Base-by-base conservation (phyloP, 208 protist genomes). In the Leishmania aethiopica region DNA sequence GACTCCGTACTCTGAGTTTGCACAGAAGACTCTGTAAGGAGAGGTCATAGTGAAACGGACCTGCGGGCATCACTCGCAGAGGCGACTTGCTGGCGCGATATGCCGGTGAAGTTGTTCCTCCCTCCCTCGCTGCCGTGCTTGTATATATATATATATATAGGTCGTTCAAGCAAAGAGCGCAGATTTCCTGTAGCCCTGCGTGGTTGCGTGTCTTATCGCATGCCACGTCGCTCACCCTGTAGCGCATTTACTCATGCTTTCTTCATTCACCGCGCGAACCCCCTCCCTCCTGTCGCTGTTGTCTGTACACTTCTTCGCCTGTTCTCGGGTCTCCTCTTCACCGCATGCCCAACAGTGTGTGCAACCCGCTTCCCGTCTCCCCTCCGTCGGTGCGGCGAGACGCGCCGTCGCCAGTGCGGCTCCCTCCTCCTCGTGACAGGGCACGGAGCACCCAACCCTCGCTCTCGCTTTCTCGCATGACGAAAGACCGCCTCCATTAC, bases 401-500 rank as follows among this genome's bases (percentile, higher is more conserved):
- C 64, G 13, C 11, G 17, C 64, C 64, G 11, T 70, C 22, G 64
- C 40, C 67, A 40, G 67, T 47, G 67, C 25, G 5, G 42, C 57
- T 28, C 13, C 67, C 76, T 51, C 60, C 3, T 64, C 8, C 74
- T 28, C 45, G 51, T 22, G 17, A 22, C 17, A 22, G 51, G 51
- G 17, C 51, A 60, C 40, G 53, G 45, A 35, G 28, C 28, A 28
- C n/a, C 25, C 40, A 3, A 25, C 25, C 22, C 19, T 42, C 70
- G 17, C 32, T 49, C 32, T 55, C 42, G n/a, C 13, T 40, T 55
- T 53, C 37, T 59, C 37, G 51, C 45, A 97, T 97, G 94, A 89
- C 86, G 3, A 97, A 95, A 77, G 92, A 97, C 79, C 84, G 72
- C 49, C 70, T 97, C 37, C 78, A 90, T 28, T 94, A 96, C 81